Evolutionary conservation across 2,329 filamentous ascomycete genomes (phyloP).

Genomic region (Scedosporium aurantiacum): DNA sequence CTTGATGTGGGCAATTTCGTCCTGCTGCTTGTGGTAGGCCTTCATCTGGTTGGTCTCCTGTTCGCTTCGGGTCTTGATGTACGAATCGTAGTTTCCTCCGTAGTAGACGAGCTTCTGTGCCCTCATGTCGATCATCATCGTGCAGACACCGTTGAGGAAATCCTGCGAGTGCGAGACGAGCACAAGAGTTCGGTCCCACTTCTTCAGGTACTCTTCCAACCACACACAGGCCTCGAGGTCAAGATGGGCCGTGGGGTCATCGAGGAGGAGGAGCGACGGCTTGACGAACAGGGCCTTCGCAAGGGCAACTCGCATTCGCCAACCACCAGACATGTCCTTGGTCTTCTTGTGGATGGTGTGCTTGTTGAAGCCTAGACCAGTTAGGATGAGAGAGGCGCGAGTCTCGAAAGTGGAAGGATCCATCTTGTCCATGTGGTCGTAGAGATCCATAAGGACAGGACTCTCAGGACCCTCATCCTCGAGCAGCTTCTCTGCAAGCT

Average conservation of each 20-base stretch:
- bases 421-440: constrained; percentile 98
- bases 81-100: constrained; percentile 99
- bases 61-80: constrained; percentile 87
- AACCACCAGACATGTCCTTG: constrained; percentile 99
- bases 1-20: constrained; percentile 99
- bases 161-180: constrained; percentile 97
- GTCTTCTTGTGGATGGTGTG: constrained; percentile 97
- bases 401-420: constrained; percentile 95
- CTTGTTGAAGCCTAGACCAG: constrained; percentile 99
- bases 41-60: constrained; percentile 98
- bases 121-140: constrained; percentile 98
- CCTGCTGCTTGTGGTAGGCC: constrained; percentile 97
- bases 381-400: constrained; percentile 90
- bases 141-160: constrained; percentile 98
- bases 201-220: constrained; percentile 99
- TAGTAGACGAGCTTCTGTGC: constrained; percentile 85
- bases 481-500: constrained; percentile 76
- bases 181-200: constrained; percentile 95
- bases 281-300: constrained; percentile 98
- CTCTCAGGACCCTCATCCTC: constrained; percentile 89
- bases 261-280: constrained; percentile 87
- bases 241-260: constrained; percentile 98
- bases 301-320: constrained; percentile 98
- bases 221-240: constrained; percentile 99
- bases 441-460: constrained; percentile 82